Evolutionary conservation across 768 basidiomycete species (phyloP).

Genomic region (Psilocybe tampanensis): DNA sequence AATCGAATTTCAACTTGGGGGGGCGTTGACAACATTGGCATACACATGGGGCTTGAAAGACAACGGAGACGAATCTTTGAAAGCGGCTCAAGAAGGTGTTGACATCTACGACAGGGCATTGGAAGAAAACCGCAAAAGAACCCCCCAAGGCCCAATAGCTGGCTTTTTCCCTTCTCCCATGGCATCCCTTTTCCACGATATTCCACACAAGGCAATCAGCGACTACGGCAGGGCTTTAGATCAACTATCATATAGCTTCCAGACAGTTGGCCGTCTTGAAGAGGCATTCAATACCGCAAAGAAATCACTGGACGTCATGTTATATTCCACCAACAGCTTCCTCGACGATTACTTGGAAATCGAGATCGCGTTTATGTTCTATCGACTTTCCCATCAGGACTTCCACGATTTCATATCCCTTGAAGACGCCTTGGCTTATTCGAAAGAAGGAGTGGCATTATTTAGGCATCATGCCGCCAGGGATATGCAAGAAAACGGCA

Average conservation of each 20-base stretch:
- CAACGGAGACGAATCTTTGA: conserved; percentile 1
- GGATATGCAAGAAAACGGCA: neutral
- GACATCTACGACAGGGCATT: neutral
- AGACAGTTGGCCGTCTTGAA: neutral
- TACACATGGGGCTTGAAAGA: conserved; percentile 2
- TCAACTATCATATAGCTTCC: conserved; percentile 9
- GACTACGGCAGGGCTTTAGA: conserved; percentile 12
- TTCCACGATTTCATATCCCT: conserved; percentile 2
- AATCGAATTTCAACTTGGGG: conserved; percentile 7
- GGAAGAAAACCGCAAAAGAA: neutral
- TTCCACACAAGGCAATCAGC: neutral
- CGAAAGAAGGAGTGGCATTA: conserved; percentile 3
- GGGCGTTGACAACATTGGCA: conserved; percentile 8
- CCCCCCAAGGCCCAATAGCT: neutral
- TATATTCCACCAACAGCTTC: neutral
- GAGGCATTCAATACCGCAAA: neutral
- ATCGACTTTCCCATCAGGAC: conserved; percentile 7
- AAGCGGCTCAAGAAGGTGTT: conserved; percentile 5
- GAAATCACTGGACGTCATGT: conserved; percentile 1
- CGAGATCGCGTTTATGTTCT: conserved; percentile 9
- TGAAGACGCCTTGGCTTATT: conserved; percentile 5
- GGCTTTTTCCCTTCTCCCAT: neutral
- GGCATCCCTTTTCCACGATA: neutral
- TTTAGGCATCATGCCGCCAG: conserved; percentile 3
- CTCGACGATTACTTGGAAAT: neutral